Percentiles rank a stretch among this genome's conserved stretches.
Conservation (phyloP, 768 basidiomycete species). For the Tulasnella sp. region DNA sequence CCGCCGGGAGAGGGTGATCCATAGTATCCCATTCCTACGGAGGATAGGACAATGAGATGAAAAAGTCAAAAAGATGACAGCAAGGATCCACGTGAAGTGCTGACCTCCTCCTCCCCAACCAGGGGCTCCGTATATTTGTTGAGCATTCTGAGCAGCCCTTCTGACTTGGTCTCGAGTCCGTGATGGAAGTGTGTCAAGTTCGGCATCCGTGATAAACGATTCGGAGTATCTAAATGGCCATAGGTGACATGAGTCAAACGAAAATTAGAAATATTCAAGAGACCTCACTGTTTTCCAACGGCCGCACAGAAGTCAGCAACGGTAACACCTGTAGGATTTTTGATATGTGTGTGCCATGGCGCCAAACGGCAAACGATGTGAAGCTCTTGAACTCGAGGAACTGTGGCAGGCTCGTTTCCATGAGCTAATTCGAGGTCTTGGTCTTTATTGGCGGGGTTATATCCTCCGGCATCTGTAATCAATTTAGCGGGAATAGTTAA, state of each 20-base stretch:
- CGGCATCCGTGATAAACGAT: conserved; percentile 64
- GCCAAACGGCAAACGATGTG: conserved; percentile 35
- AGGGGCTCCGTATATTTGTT: conserved; percentile 39
- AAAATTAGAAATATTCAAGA: conserved; percentile 36
- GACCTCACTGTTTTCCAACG: conserved; percentile 78
- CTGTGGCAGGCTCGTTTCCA: conserved; percentile 35
- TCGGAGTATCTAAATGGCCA: conserved; percentile 64
- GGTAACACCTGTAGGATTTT: conserved; percentile 73
- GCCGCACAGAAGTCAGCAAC: conserved; percentile 70
- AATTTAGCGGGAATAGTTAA: not conserved
- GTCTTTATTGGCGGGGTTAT: conserved; percentile 33
- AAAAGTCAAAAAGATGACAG: conserved; percentile 16
- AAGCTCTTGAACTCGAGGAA: conserved; percentile 36
- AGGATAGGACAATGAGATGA: not conserved
- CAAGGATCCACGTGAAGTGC: conserved; percentile 52
- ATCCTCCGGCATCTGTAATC: conserved; percentile 30
- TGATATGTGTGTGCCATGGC: conserved; percentile 80
- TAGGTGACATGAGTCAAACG: conserved; percentile 9
- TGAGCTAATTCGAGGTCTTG: conserved; percentile 33
- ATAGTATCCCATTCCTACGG: not conserved
- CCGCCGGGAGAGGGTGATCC: conserved; percentile 31
- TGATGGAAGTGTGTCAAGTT: conserved; percentile 61
- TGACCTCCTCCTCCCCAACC: conserved; percentile 48
- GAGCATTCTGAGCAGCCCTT: conserved; percentile 57
- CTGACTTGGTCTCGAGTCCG: conserved; percentile 74